phyloP scores from a whole-genome alignment of 2,329 filamentous ascomycete species.

The Ceratocystis albifundus region DNA sequence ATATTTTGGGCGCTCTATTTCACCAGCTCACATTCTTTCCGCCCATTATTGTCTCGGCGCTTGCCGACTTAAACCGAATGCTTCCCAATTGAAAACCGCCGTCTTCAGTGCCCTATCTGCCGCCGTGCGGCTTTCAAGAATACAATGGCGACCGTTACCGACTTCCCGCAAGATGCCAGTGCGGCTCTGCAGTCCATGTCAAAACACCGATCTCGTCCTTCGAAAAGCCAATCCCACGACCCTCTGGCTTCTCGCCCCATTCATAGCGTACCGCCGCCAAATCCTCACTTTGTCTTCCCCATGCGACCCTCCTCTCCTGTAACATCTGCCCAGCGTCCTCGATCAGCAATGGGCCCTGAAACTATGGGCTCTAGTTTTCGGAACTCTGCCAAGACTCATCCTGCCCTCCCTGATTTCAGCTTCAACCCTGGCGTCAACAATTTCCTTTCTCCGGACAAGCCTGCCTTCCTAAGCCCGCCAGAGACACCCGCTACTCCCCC shows the following conservation, averaged over 20 bases:
- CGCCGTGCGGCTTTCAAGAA: constrained; percentile 20
- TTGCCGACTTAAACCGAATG: constrained; percentile 15
- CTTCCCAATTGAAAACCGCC: constrained; percentile 3
- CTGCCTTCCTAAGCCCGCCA: constrained; percentile 41
- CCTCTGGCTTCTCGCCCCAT: constrained; percentile 14
- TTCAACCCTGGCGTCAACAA: constrained; percentile 41
- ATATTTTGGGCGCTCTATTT: not conserved
- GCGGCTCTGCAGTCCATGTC: not conserved
- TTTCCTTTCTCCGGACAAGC: constrained; percentile 30
- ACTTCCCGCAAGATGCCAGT: not conserved
- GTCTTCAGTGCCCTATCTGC: constrained; percentile 10
- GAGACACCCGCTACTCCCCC: constrained; percentile 40
- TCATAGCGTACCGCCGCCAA: constrained; percentile 38
- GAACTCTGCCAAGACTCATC: constrained; percentile 24
- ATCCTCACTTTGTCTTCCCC: constrained; percentile 56
- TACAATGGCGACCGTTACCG: constrained; percentile 19
- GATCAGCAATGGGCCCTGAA: constrained; percentile 42
- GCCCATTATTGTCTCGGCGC: not conserved
- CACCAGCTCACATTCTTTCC: not conserved
- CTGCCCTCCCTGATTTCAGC: constrained; percentile 42
- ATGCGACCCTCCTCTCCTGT: constrained; percentile 38
- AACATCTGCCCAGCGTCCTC: constrained; percentile 39
- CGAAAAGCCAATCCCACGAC: constrained; percentile 22
- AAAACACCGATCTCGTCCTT: constrained; percentile 17
- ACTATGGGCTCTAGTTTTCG: constrained; percentile 26